Percentiles rank a stretch among this genome's conserved stretches.
These are phyloP conservation scores for Yamadazyma sp. DNA, from an alignment of 805 yeast genomes.

Conservation along the genomic window DNA sequence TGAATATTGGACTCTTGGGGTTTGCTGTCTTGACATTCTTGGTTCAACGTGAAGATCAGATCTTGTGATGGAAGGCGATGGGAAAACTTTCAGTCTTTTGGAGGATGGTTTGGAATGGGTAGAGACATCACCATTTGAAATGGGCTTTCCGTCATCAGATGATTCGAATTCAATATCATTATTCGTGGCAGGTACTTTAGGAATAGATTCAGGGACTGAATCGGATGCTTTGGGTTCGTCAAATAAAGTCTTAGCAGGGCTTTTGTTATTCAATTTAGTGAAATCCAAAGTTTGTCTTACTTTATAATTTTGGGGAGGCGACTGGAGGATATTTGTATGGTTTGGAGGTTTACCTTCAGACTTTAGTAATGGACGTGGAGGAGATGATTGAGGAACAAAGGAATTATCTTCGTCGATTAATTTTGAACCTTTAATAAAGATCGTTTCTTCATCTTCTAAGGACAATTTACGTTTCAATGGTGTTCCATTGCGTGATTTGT, in stretches of 20 bases:
- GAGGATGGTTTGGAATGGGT: too few species aligned
- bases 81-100: too few species aligned
- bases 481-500: conserved; percentile 17
- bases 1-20: too few species aligned
- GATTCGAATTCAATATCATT: conserved; percentile 25
- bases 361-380: conserved; percentile 1
- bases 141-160: conserved; percentile 20
- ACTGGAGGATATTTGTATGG: conserved; percentile 5
- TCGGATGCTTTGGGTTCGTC: background rate
- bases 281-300: conserved; percentile 5
- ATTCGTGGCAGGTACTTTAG: background rate
- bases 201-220: background rate
- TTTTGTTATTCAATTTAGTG: conserved; percentile 1
- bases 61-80: too few species aligned
- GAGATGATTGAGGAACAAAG: conserved; percentile 2
- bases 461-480: conserved; percentile 15
- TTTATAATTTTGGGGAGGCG: conserved; percentile 22
- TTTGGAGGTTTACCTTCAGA: conserved; percentile 1
- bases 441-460: conserved; percentile 11
- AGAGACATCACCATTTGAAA: too few species aligned
- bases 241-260: too few species aligned
- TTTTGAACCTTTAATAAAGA: conserved; percentile 15
- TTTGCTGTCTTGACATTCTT: too few species aligned
- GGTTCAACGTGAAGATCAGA: too few species aligned
- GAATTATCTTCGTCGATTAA: conserved; percentile 23